Percentiles rank a stretch among this genome's conserved stretches.
Conservation (phyloP, 768 basidiomycete species). For the Auricularia sp. region DNA sequence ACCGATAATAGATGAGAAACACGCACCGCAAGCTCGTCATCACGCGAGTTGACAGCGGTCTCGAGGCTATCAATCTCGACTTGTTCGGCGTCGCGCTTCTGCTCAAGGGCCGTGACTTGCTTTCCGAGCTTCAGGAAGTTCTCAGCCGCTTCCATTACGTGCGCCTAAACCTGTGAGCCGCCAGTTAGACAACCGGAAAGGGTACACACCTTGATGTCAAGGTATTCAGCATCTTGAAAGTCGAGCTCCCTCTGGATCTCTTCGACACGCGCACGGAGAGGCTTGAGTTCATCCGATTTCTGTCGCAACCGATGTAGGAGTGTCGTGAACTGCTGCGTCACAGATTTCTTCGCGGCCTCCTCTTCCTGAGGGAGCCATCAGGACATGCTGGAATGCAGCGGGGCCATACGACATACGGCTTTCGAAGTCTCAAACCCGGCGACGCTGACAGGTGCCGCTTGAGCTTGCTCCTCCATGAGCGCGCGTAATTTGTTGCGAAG, state of each 20-base stretch:
- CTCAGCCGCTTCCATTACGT: conserved; percentile 38
- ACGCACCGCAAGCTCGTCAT: conserved; percentile 55
- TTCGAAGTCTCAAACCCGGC: conserved; percentile 45
- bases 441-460: conserved; percentile 56
- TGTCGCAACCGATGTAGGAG: conserved; percentile 34
- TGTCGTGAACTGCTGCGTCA: conserved; percentile 40
- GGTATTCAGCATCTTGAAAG: conserved; percentile 29
- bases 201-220: conserved; percentile 34
- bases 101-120: conserved; percentile 34
- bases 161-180: conserved; percentile 26
- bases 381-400: background rate
- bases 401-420: conserved; percentile 28
- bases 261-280: conserved; percentile 23
- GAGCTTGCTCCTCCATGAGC: conserved; percentile 39
- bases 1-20: background rate
- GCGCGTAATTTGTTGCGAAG: background rate
- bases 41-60: conserved; percentile 32
- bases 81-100: conserved; percentile 44
- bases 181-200: background rate
- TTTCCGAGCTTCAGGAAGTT: conserved; percentile 42
- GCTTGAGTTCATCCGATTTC: conserved; percentile 35
- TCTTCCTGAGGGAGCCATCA: conserved; percentile 33
- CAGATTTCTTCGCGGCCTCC: conserved; percentile 37
- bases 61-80: conserved; percentile 15
- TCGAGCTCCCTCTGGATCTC: background rate